phyloP scores from a whole-genome alignment of 257 asterid genomes.

The Penstemon davidsonii region DNA sequence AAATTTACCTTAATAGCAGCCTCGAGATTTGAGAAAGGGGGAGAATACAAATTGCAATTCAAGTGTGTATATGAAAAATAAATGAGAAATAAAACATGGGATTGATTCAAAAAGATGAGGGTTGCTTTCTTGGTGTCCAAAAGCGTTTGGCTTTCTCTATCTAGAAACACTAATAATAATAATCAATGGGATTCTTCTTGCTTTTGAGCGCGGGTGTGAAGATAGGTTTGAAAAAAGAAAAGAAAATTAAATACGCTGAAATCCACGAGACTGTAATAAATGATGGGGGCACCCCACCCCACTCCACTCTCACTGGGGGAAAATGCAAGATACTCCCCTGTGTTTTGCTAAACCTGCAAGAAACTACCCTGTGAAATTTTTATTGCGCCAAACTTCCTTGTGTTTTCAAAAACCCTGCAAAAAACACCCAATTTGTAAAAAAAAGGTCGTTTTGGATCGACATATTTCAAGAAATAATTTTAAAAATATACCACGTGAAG shows the following conservation, averaged over 20 bases:
- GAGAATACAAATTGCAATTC: background rate
- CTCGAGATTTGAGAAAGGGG: slow-evolving; percentile 66
- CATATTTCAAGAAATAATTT: too few species aligned
- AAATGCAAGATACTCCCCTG: too few species aligned
- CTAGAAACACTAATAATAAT: slow-evolving; percentile 12
- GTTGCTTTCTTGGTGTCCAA: slow-evolving; percentile 46
- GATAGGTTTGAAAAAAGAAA: slow-evolving; percentile 51
- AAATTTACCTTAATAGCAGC: slow-evolving; percentile 36
- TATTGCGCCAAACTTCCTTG: too few species aligned
- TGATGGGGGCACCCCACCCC: slow-evolving; percentile 43
- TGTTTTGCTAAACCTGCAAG: too few species aligned
- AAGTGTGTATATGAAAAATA: slow-evolving; percentile 1
- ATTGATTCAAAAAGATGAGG: slow-evolving; percentile 36
- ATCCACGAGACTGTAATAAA: slow-evolving; percentile 74
- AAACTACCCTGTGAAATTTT: too few species aligned
- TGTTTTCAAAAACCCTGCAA: too few species aligned
- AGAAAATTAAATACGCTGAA: slow-evolving; percentile 64
- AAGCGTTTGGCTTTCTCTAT: slow-evolving; percentile 26
- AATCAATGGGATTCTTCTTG: slow-evolving; percentile 65
- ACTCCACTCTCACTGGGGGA: slow-evolving; percentile 48
- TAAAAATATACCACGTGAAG: too few species aligned
- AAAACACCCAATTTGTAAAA: too few species aligned
- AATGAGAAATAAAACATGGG: slow-evolving; percentile 35
- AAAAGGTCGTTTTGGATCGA: too few species aligned
- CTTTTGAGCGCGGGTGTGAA: slow-evolving; percentile 78